Base-by-base conservation (phyloP, 129 eudicot species). In the Deinandra increscens region DNA sequence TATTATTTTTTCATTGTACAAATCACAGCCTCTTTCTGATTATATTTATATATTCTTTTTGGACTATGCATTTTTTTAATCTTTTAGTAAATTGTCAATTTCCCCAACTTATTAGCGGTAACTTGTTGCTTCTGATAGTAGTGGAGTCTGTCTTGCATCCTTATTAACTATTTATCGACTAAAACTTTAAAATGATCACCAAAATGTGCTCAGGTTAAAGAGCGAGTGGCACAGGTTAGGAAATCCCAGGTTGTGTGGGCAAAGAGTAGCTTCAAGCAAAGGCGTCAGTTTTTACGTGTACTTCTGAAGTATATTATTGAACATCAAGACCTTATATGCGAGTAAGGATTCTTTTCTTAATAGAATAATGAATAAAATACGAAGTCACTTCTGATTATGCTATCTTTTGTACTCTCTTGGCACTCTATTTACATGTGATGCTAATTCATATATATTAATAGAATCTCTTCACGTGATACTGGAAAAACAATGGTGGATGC, bases 401-500 rank as follows among this genome's bases (percentile, higher is more conserved):
- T 10, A 36, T 64, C 41, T 38, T 34, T 64, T 39, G 36, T 73
- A 15, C 64, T 11, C 5, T 51, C 45, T 6, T 22, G 36, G 54
- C 43, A 22, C 55, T 64, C 46, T 4, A 60, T 42, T 58, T 11
- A 31, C 55, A 31, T 49, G 74, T 69, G 46, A 50, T 17, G 36
- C 70, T 72, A 66, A 77, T 69, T 74, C 11, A 14, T 43, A 11
- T 60, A 36, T 60, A 14, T 63, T 78, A 60, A 73, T 72, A 87
- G 95, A 69, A 75, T 93, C 58, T 93, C 98, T 64, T 93, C 98
- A 54, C 98, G 97, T 54, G 98, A 93, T 71, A 93, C 98, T 68
- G 98, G 98, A 83, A 93, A 93, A 88, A 93, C 98, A 59, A 85
- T 89, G 95, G 83, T 87, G 68, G 98, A 93, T 86, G 98, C 98